phyloP scores from a whole-genome alignment of 495 filamentous ascomycete genomes.

The Neurospora terricola region DNA sequence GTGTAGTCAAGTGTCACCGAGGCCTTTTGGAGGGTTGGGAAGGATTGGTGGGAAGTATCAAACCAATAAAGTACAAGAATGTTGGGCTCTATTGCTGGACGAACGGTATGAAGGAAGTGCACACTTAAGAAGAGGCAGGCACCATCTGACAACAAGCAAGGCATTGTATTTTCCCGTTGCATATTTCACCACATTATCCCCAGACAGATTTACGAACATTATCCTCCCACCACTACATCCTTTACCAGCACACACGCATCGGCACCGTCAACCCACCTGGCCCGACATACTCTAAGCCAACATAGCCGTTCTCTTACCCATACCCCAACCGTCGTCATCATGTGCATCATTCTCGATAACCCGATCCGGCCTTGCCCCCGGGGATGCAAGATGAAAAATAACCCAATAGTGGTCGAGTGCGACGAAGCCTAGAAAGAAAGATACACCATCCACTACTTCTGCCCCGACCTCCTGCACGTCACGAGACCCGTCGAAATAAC shows the following conservation, averaged over 20 bases:
- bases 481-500: background rate
- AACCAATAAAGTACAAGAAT: background rate
- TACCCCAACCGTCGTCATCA: background rate
- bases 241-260: background rate
- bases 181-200: background rate
- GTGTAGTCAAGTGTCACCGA: background rate
- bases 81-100: background rate
- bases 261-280: background rate
- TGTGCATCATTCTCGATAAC: background rate
- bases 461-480: background rate
- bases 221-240: background rate
- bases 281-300: background rate
- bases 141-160: too few relatives aligned
- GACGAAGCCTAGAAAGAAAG: background rate
- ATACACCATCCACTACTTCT: background rate
- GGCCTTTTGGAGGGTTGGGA: background rate
- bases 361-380: background rate
- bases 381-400: background rate
- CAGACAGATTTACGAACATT: background rate
- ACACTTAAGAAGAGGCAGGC: too few relatives aligned
- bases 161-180: too few relatives aligned
- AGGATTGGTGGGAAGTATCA: background rate
- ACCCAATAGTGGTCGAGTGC: background rate
- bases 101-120: too few relatives aligned
- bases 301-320: background rate